phyloP scores from a whole-genome alignment of 1,139 yeast species.

The Wickerhamomyces sp. region DNA sequence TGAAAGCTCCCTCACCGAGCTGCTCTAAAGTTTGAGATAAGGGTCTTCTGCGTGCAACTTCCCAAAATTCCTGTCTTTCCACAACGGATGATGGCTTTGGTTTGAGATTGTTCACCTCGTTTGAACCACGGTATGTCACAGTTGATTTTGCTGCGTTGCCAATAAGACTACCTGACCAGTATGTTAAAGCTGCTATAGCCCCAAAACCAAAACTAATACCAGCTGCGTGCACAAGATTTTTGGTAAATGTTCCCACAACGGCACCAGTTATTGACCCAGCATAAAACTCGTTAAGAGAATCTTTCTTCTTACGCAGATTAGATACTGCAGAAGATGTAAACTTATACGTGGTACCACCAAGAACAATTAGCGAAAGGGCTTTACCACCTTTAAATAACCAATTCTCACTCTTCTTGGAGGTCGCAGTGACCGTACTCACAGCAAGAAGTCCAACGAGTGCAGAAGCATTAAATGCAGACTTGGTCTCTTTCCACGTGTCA shows the following conservation, averaged over 20 bases:
- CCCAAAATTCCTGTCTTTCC: slow-evolving; percentile 72
- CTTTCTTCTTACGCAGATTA: slow-evolving; percentile 40
- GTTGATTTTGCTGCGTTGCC: slow-evolving; percentile 29
- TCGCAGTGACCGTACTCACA: slow-evolving; percentile 35
- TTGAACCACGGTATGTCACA: slow-evolving; percentile 33
- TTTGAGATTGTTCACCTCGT: slow-evolving; percentile 14
- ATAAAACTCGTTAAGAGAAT: slow-evolving; percentile 41
- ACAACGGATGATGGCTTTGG: slow-evolving; percentile 11
- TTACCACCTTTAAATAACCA: slow-evolving; percentile 27
- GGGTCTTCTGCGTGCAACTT: slow-evolving; percentile 77
- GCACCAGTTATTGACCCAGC: slow-evolving; percentile 51
- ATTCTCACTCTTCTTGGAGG: slow-evolving; percentile 19
- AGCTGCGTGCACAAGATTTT: slow-evolving; percentile 37
- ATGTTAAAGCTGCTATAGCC: slow-evolving; percentile 31
- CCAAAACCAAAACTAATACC: slow-evolving; percentile 41
- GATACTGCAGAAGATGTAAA: slow-evolving; percentile 35
- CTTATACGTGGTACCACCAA: slow-evolving; percentile 35
- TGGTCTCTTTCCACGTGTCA: slow-evolving; percentile 40
- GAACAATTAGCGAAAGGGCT: slow-evolving; percentile 18
- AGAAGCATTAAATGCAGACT: slow-evolving; percentile 36
- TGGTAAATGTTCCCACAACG: slow-evolving; percentile 34
- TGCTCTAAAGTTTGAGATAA: slow-evolving; percentile 74
- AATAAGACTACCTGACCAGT: slow-evolving; percentile 42
- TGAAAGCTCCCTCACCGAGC: slow-evolving; percentile 43
- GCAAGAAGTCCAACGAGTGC: slow-evolving; percentile 35